Evolutionary conservation across 2,329 filamentous ascomycete genomes (phyloP).

Genomic region (Pseudocercospora cruenta): DNA sequence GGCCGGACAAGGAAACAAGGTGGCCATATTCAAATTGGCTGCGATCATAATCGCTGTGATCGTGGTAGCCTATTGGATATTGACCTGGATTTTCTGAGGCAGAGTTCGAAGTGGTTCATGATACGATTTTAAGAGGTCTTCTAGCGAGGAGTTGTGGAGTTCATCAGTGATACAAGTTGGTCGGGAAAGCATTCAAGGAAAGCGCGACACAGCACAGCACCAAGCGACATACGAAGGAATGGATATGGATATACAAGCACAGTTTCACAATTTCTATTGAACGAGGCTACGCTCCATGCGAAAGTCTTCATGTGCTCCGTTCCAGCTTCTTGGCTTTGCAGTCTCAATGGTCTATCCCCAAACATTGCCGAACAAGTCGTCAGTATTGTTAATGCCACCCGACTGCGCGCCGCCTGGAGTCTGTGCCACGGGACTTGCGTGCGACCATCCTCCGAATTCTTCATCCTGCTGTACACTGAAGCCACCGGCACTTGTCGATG

Average conservation of each 20-base stretch:
- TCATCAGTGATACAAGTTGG: not conserved
- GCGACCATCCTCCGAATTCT: conserved; percentile 95
- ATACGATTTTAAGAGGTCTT: not conserved
- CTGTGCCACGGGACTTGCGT: conserved; percentile 57
- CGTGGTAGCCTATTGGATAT: conserved; percentile 74
- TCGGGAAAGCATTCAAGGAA: not conserved
- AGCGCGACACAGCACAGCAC: not conserved
- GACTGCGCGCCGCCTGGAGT: conserved; percentile 53
- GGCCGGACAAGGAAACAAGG: conserved; percentile 86
- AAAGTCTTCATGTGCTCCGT: not conserved
- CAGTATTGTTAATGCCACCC: conserved; percentile 54
- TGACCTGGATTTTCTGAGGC: conserved; percentile 37
- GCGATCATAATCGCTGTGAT: conserved; percentile 77
- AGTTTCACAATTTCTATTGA: not conserved
- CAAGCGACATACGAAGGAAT: not conserved
- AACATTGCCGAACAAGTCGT: conserved; percentile 94
- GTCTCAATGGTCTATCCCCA: conserved; percentile 67
- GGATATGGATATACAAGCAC: not conserved
- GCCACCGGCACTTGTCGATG: conserved; percentile 28
- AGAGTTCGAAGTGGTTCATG: not conserved
- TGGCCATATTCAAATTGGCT: conserved; percentile 86
- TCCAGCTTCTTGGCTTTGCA: not conserved
- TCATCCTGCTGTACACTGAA: conserved; percentile 78
- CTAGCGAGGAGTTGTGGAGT: conserved; percentile 2
- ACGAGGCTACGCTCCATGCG: not conserved